These are phyloP conservation scores for Noccaea bulbosa DNA, from an alignment of 345 rosid species.

Conservation along the genomic window DNA sequence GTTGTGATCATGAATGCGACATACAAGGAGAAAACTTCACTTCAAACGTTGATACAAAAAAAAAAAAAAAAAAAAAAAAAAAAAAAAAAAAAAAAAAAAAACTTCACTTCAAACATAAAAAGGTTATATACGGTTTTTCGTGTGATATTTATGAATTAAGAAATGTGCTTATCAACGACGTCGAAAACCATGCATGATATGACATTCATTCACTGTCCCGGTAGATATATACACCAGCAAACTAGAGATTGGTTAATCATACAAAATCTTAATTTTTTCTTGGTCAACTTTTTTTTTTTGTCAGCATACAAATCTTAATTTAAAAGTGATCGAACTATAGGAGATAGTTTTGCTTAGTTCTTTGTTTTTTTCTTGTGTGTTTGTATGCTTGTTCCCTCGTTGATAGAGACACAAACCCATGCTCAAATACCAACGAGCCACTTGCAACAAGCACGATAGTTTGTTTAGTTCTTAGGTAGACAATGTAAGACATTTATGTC, in stretches of 20 bases:
- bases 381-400: too few species aligned
- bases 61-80: neutral
- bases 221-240: constrained; percentile 3
- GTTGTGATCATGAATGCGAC: constrained; percentile 21
- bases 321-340: neutral
- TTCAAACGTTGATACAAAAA: too few species aligned
- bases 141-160: neutral
- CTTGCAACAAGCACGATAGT: neutral
- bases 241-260: neutral
- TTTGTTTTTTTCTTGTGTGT: too few species aligned
- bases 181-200: constrained; percentile 2
- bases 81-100: too few species aligned
- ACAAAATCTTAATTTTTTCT: neutral
- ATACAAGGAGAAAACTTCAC: neutral
- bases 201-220: constrained; percentile 17
- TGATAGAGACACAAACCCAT: too few species aligned
- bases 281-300: neutral
- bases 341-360: too few species aligned
- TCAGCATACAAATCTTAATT: neutral
- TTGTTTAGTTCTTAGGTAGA: neutral
- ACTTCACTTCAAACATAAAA: too few species aligned
- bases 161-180: constrained; percentile 3
- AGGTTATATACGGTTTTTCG: neutral
- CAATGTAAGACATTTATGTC: neutral
- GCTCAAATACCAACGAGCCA: too few species aligned